These are phyloP conservation scores for Tolypocladium endophyticum DNA, from an alignment of 2,329 filamentous ascomycete species.

Conservation along the genomic window DNA sequence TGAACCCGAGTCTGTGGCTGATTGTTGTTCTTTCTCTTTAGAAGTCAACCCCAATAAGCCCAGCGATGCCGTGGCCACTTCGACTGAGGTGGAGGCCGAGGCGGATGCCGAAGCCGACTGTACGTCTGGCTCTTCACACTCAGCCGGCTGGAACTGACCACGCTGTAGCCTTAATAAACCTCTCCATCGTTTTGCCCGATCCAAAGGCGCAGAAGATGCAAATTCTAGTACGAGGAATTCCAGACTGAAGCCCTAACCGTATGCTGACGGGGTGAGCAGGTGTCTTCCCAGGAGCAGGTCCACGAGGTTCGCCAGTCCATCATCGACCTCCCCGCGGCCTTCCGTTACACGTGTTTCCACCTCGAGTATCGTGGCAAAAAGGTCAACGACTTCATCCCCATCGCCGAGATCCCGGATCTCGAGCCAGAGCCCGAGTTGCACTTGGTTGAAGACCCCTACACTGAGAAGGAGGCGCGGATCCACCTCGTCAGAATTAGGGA, in stretches of 20 bases:
- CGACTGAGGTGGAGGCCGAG: constrained; percentile 16
- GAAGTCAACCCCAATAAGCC: constrained; percentile 13
- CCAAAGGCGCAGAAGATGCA: constrained; percentile 63
- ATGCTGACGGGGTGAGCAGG: constrained; percentile 34
- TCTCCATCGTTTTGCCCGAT: constrained; percentile 76
- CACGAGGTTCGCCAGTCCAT: constrained; percentile 96
- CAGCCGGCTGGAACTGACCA: not conserved
- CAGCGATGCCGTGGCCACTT: constrained; percentile 12
- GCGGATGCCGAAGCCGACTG: constrained; percentile 23
- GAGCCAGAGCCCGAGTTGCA: constrained; percentile 66
- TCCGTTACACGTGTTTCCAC: constrained; percentile 98
- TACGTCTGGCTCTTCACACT: constrained; percentile 8
- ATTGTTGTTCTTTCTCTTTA: not conserved
- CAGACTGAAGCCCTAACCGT: not conserved
- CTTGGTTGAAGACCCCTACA: constrained; percentile 90
- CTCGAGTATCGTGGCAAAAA: constrained; percentile 80
- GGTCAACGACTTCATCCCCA: constrained; percentile 89
- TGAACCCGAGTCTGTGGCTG: not conserved
- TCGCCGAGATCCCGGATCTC: constrained; percentile 79
- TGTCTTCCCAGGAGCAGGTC: constrained; percentile 88
- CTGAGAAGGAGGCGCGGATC: constrained; percentile 94
- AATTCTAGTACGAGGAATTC: constrained; percentile 60
- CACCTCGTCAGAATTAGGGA: constrained; percentile 87
- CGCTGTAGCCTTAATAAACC: constrained; percentile 38
- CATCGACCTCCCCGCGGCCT: constrained; percentile 83